Evolutionary conservation across 2,329 filamentous ascomycete genomes (phyloP).

Genomic region (Exophiala sp.): DNA sequence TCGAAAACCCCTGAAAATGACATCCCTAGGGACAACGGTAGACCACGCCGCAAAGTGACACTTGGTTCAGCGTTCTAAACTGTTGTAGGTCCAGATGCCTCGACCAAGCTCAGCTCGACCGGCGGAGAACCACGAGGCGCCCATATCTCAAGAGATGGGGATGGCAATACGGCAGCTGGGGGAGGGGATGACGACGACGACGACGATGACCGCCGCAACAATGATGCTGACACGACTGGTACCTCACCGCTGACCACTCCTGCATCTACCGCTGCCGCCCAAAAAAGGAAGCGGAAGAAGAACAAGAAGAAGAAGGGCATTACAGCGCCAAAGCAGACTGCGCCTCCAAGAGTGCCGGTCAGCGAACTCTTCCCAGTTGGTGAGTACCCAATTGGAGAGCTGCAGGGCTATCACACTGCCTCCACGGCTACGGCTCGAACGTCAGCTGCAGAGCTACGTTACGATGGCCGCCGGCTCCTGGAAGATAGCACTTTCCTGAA

Average conservation of each 20-base stretch:
- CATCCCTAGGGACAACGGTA: slow-evolving; percentile 34
- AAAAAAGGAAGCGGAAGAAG: slow-evolving; percentile 42
- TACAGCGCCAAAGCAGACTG: slow-evolving; percentile 36
- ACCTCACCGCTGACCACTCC: no score
- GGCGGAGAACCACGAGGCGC: slow-evolving; percentile 42
- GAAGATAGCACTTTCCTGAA: slow-evolving; percentile 46
- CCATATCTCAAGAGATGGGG: slow-evolving; percentile 41
- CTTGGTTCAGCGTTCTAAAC: no score
- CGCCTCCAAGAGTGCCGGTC: slow-evolving; percentile 44
- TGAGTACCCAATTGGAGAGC: slow-evolving; percentile 44
- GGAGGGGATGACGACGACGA: slow-evolving; percentile 31
- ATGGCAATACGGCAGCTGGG: slow-evolving; percentile 38
- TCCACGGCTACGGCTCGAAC: slow-evolving; percentile 43
- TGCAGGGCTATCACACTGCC: slow-evolving; percentile 43
- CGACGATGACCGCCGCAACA: slow-evolving; percentile 31
- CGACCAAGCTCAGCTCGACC: slow-evolving; percentile 29
- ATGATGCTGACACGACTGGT: slow-evolving; percentile 19
- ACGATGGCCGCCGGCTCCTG: slow-evolving; percentile 37
- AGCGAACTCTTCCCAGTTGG: slow-evolving; percentile 42
- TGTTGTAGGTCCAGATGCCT: slow-evolving; percentile 18
- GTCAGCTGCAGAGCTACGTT: slow-evolving; percentile 44
- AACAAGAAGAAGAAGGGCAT: slow-evolving; percentile 38
- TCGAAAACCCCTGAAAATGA: slow-evolving; percentile 40
- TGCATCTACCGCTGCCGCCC: no score
- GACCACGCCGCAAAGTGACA: background rate